Conservation (phyloP, 768 basidiomycete species). For the Lactifluus subvellereus region DNA sequence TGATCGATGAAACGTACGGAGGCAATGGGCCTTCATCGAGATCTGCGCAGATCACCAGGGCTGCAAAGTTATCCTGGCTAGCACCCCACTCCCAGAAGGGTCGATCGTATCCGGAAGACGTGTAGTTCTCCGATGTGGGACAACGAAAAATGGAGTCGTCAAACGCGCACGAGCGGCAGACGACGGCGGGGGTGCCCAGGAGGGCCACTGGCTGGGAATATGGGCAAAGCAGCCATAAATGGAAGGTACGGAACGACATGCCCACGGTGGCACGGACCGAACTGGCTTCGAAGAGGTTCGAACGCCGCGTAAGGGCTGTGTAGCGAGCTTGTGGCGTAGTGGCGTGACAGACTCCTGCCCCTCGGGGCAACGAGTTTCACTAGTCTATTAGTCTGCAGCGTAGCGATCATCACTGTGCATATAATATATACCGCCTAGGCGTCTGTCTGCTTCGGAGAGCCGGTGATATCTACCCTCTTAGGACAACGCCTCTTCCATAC, state of each 20-base stretch:
- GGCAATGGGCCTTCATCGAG: background rate
- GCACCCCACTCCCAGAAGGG: no score
- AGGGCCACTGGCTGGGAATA: constrained; percentile 8
- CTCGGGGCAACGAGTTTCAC: background rate
- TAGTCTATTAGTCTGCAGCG: background rate
- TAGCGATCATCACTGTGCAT: background rate
- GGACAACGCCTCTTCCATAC: background rate
- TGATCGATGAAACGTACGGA: constrained; percentile 1
- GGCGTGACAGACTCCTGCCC: no score
- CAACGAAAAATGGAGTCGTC: background rate
- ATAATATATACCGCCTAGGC: background rate
- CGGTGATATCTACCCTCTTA: background rate
- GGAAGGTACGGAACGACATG: background rate
- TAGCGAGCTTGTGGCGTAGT: background rate
- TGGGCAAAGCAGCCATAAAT: background rate
- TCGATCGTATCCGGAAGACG: background rate
- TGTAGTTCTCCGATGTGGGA: background rate
- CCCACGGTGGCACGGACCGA: background rate
- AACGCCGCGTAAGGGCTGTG: background rate
- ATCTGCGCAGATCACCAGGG: background rate
- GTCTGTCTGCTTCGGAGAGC: background rate
- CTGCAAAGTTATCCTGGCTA: no score
- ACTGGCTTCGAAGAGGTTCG: constrained; percentile 7
- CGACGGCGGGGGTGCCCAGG: background rate
- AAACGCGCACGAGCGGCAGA: no score